Percentiles rank a stretch among this genome's conserved stretches.
Conservation (phyloP, 345 rosid genomes). For the Eucalyptus virginea region DNA sequence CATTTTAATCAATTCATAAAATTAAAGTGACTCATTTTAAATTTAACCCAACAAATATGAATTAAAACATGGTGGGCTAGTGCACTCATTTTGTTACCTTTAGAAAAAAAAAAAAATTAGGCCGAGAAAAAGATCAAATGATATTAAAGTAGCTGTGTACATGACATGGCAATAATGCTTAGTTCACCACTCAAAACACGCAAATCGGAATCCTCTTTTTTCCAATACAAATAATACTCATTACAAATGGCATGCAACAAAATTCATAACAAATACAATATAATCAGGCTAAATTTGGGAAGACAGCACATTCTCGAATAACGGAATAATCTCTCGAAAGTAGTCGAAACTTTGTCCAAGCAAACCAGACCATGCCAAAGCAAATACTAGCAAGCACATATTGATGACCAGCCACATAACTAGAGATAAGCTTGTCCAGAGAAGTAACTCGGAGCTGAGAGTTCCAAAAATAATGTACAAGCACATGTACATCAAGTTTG, state of each 20-base stretch:
- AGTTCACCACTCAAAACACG: fast-evolving
- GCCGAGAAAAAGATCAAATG: neutral
- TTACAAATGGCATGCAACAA: too few species aligned
- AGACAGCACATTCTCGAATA: neutral
- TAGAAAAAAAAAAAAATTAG: neutral
- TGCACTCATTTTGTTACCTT: neutral
- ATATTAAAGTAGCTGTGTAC: neutral
- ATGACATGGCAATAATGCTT: neutral
- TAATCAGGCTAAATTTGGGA: too few species aligned
- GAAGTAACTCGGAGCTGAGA: neutral
- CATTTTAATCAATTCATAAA: neutral
- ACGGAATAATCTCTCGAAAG: neutral
- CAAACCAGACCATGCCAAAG: fast-evolving
- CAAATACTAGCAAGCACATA: neutral
- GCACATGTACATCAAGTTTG: too few species aligned
- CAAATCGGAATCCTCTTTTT: too few species aligned
- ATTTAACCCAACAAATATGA: neutral
- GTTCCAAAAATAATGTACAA: neutral
- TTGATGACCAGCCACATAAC: fast-evolving
- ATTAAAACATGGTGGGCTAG: neutral
- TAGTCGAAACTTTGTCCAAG: neutral
- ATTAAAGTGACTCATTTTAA: neutral
- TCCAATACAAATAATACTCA: too few species aligned
- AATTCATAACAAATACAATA: too few species aligned
- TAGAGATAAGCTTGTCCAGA: fast-evolving